Conservation (phyloP, 192 early-diverging fungal species). For the Rhizophagus clarus region DNA sequence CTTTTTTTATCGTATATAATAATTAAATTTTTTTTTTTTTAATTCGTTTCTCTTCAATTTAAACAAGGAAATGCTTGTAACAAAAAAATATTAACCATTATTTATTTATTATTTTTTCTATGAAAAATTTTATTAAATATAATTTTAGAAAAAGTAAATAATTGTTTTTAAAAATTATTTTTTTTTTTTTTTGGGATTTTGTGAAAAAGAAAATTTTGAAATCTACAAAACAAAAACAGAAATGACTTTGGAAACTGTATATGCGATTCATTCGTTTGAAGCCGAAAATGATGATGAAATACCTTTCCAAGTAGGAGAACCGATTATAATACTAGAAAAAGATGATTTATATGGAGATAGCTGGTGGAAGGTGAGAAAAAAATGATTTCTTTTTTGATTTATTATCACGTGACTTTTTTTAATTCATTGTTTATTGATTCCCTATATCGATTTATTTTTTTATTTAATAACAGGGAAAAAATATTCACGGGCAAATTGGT, state of each 20-base stretch:
- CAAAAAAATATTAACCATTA: too few species aligned
- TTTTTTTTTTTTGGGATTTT: not conserved
- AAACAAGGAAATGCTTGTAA: too few species aligned
- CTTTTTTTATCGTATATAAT: too few species aligned
- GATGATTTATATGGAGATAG: constrained; percentile 74
- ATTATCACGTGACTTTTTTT: not conserved
- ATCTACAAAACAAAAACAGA: not conserved
- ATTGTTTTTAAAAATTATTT: not conserved
- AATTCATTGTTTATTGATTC: not conserved
- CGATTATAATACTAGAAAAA: constrained; percentile 66
- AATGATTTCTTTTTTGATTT: not conserved
- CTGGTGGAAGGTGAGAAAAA: constrained; percentile 71
- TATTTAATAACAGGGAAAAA: constrained; percentile 64
- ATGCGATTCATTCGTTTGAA: constrained; percentile 60
- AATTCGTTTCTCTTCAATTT: too few species aligned
- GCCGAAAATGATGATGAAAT: constrained; percentile 76
- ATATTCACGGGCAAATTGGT: constrained; percentile 62
- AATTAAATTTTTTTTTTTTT: too few species aligned
- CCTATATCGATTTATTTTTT: not conserved
- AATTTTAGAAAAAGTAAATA: not conserved
- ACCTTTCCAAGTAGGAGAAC: constrained; percentile 63
- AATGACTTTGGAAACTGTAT: constrained; percentile 45
- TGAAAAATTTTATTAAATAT: too few species aligned
- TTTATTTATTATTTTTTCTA: too few species aligned
- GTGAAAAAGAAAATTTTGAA: too few species aligned